Percentiles rank a stretch among this genome's conserved stretches.
These are phyloP conservation scores for Allodekkera sacchari DNA, from an alignment of 805 yeast species.

Conservation along the genomic window DNA sequence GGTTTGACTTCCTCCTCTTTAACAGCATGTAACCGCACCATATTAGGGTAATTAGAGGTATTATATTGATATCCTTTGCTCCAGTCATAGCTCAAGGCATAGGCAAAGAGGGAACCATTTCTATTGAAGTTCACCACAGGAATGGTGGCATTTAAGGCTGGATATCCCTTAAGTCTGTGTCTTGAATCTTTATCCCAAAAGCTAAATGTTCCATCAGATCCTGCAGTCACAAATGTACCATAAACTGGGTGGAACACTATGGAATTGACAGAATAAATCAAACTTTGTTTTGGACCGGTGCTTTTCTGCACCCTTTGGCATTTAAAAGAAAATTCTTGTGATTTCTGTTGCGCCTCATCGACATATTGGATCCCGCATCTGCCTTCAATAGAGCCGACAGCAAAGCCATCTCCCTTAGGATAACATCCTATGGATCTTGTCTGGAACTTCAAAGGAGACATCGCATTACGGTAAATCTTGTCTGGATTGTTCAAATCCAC, in stretches of 20 bases:
- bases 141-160: conserved; percentile 58
- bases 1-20: conserved; percentile 80
- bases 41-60: conserved; percentile 64
- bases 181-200: conserved; percentile 95
- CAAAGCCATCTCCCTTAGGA: conserved; percentile 89
- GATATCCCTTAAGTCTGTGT: conserved; percentile 77
- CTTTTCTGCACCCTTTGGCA: conserved; percentile 80
- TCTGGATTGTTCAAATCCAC: conserved; percentile 81
- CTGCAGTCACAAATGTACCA: conserved; percentile 91
- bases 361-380: conserved; percentile 91
- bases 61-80: conserved; percentile 79
- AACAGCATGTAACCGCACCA: conserved; percentile 74
- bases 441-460: conserved; percentile 84
- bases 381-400: conserved; percentile 90
- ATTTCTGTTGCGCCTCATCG: conserved; percentile 68
- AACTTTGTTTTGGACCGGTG: conserved; percentile 47
- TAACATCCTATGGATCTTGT: conserved; percentile 77
- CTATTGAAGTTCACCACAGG: conserved; percentile 76
- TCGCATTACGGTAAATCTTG: conserved; percentile 60
- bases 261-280: conserved; percentile 71
- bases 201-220: conserved; percentile 88
- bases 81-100: conserved; percentile 95
- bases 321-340: conserved; percentile 78
- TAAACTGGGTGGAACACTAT: conserved; percentile 81
- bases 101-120: conserved; percentile 78